Evolutionary conservation across 1,284 basidiomycete species (phyloP).

Genomic region (Phaffia rhodozyma): DNA sequence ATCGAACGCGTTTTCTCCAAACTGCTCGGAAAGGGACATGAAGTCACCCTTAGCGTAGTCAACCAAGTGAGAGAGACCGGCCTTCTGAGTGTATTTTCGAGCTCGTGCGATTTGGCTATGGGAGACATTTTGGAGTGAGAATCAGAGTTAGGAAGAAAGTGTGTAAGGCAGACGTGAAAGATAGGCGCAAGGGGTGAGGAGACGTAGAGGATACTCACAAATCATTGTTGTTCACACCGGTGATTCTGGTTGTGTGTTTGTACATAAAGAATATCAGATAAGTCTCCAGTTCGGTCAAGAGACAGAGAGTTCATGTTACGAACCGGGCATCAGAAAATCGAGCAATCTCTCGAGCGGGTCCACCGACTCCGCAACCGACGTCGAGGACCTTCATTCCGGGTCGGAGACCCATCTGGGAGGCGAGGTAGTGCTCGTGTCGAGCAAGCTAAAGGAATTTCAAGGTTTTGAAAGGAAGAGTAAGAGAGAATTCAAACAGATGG

Average conservation of each 20-base stretch:
- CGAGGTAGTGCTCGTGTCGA: slow-evolving; percentile 96
- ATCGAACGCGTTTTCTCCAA: slow-evolving; percentile 88
- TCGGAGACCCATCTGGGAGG: slow-evolving; percentile 64
- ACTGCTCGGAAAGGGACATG: slow-evolving; percentile 85
- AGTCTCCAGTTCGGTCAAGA: background rate
- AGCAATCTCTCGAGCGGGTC: slow-evolving; percentile 90
- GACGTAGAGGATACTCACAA: background rate
- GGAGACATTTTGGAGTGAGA: no score
- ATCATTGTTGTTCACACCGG: background rate
- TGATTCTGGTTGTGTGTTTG: no score
- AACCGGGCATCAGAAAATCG: slow-evolving; percentile 74
- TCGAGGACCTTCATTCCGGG: slow-evolving; percentile 94
- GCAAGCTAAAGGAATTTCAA: slow-evolving; percentile 48
- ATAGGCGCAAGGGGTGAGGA: background rate
- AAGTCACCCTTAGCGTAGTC: slow-evolving; percentile 89
- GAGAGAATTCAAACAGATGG: background rate
- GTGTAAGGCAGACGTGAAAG: background rate
- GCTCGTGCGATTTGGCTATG: slow-evolving; percentile 78
- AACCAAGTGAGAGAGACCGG: slow-evolving; percentile 65
- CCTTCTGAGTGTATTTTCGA: slow-evolving; percentile 65
- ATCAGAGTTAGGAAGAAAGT: no score
- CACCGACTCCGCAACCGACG: slow-evolving; percentile 95
- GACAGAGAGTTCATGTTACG: background rate
- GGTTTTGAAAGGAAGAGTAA: background rate
- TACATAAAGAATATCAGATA: no score